Evolutionary conservation across 1,139 yeast genomes (phyloP).

Genomic region (Geotrichum siamense): DNA sequence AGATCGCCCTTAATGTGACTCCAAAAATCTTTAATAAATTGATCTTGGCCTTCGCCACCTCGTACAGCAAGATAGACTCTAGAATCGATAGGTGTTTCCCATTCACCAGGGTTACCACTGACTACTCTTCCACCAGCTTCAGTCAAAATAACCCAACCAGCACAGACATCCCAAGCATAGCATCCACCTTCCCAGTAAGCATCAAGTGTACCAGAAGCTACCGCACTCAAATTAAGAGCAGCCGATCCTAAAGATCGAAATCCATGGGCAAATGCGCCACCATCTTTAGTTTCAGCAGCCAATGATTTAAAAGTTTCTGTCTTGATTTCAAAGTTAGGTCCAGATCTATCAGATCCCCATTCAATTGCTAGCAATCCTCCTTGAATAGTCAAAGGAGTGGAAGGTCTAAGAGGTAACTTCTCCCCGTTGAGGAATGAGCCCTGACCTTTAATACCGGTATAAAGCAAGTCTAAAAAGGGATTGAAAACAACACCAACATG

Average conservation of each 20-base stretch:
- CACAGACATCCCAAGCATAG: conserved; percentile 59
- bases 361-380: conserved; percentile 52
- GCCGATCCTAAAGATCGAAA: conserved; percentile 54
- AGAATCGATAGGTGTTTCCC: conserved; percentile 44
- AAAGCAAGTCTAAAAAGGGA: conserved; percentile 46
- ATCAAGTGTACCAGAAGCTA: conserved; percentile 50
- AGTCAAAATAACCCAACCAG: conserved; percentile 52
- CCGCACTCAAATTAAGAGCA: conserved; percentile 50
- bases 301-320: conserved; percentile 42
- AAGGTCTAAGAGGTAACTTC: conserved; percentile 37
- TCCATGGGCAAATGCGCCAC: conserved; percentile 51
- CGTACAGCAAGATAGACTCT: conserved; percentile 50
- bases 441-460: conserved; percentile 45
- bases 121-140: conserved; percentile 54
- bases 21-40: conserved; percentile 46
- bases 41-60: conserved; percentile 43
- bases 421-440: conserved; percentile 47
- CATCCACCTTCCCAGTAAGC: conserved; percentile 62
- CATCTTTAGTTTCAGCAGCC: conserved; percentile 38
- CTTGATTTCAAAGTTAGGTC: conserved; percentile 44
- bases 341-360: conserved; percentile 53
- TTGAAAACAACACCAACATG: conserved; percentile 54
- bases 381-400: conserved; percentile 39
- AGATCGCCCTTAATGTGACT: conserved; percentile 41
- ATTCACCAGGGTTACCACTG: conserved; percentile 45